Base-by-base conservation (phyloP, 139 green algal genomes). In the Parachlorella kessleri region DNA sequence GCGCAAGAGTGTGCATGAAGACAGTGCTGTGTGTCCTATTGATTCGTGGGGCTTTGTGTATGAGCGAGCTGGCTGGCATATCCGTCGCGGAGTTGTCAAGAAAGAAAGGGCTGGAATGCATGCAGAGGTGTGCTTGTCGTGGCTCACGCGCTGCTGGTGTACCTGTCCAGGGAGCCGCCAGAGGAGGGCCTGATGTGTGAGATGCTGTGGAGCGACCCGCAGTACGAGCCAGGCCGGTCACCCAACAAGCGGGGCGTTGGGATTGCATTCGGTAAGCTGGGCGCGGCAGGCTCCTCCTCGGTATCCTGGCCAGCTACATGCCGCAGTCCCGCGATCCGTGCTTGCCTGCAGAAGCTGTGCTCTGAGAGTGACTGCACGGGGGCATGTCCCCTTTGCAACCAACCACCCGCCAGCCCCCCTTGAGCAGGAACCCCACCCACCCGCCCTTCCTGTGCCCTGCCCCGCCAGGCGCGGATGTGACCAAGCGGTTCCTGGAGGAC, bases 161-260 rank as follows among this genome's bases (percentile, higher is more conserved):
- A 79, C 40, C 74, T 14, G 48, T 81, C 75, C 87, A 88, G 91
- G 75, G 96, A 99, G 87, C 96, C 96, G 2, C 95, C 96, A 6
- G 96, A 99, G 66, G 93, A 95, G 33, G 96, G 96, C 3, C 79
- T 96, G 42, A 99, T 99, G 95, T 99, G 95, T 85, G 96, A 99
- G 81, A 84, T 94, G 78, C 84, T 99, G 80, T 99, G 96, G 96
- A 96, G 87, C 55, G 96, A 99, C 85, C 95, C 96, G 8, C 84
- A 92, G 64, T 83, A 91, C 24, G 41, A 83, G 76, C 74, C 74
- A 0, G 96, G 96, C 30, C 83, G 91, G 40, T 78, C 83, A 14
- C 92, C 94, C 21, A 96, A 87, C 90, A 98, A 99, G 85, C 84
- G 96, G 21, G 95, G 95, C 36, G 92, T 98, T n/a, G 95, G 95